Evolutionary conservation across 768 basidiomycete genomes (phyloP).

Genomic region (Russula dissimulans): DNA sequence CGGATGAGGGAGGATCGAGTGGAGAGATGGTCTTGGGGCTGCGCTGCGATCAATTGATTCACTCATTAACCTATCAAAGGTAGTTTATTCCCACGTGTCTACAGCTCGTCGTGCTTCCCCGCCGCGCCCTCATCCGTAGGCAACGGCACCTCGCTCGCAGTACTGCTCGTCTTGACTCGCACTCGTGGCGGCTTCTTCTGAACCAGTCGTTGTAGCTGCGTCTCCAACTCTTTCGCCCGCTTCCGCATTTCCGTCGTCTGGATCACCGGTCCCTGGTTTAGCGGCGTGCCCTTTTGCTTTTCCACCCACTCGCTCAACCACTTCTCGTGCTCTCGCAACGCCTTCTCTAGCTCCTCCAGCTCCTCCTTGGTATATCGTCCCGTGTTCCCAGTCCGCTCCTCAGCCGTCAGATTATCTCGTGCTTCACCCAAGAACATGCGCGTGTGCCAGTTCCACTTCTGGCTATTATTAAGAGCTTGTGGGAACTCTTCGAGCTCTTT

Average conservation of each 20-base stretch:
- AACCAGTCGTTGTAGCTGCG: constrained; percentile 55
- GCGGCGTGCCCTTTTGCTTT: constrained; percentile 66
- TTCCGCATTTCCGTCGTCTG: constrained; percentile 80
- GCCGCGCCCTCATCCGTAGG: background rate
- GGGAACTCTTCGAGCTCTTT: constrained; percentile 84
- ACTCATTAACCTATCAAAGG: background rate
- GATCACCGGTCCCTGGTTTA: constrained; percentile 79
- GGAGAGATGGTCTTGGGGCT: background rate
- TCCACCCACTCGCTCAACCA: constrained; percentile 82
- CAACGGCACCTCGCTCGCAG: constrained; percentile 25
- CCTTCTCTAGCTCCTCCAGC: constrained; percentile 66
- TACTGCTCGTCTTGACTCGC: constrained; percentile 33
- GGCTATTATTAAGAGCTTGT: constrained; percentile 68
- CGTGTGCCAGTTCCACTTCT: constrained; percentile 84
- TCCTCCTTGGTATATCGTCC: constrained; percentile 86
- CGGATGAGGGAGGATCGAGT: background rate
- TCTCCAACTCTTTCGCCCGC: constrained; percentile 72
- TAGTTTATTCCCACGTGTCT: background rate
- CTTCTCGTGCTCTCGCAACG: constrained; percentile 65
- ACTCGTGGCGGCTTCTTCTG: constrained; percentile 61
- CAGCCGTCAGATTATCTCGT: constrained; percentile 58
- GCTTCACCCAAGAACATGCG: constrained; percentile 83
- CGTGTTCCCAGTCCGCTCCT: constrained; percentile 47
- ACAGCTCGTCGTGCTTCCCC: constrained; percentile 10
- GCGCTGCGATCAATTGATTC: no score